phyloP scores from a whole-genome alignment of 129 eudicot species.

The Chrysanthemum lavandulifolium region DNA sequence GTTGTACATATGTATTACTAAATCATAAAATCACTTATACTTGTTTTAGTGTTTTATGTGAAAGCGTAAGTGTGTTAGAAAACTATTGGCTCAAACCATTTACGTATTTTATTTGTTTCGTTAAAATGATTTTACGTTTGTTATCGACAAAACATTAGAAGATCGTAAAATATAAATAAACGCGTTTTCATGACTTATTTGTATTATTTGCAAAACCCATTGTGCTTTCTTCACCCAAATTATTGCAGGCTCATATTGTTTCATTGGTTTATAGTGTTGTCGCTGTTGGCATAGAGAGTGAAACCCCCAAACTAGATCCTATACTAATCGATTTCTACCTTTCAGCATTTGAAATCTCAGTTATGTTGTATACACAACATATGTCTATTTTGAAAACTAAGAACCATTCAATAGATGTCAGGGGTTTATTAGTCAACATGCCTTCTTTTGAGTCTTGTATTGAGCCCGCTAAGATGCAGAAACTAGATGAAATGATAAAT shows the following conservation, averaged over 20 bases:
- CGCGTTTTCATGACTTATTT: no score
- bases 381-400: slow-evolving; percentile 48
- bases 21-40: no score
- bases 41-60: no score
- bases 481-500: slow-evolving; percentile 37
- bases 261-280: slow-evolving; percentile 56
- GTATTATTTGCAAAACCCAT: slow-evolving; percentile 55
- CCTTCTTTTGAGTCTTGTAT: slow-evolving; percentile 48
- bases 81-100: no score
- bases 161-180: no score
- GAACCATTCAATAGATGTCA: slow-evolving; percentile 18
- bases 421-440: slow-evolving; percentile 21
- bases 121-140: no score
- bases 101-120: no score
- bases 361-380: slow-evolving; percentile 46
- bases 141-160: no score
- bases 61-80: no score
- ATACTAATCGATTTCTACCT: slow-evolving; percentile 39
- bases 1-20: no score
- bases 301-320: slow-evolving; percentile 33
- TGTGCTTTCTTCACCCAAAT: slow-evolving; percentile 53
- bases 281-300: slow-evolving; percentile 20
- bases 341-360: slow-evolving; percentile 52
- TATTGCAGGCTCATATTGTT: slow-evolving; percentile 67
- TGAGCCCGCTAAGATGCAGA: slow-evolving; percentile 34